phyloP scores from a whole-genome alignment of 106 monocot species.

The Xerophyta viscosa region DNA sequence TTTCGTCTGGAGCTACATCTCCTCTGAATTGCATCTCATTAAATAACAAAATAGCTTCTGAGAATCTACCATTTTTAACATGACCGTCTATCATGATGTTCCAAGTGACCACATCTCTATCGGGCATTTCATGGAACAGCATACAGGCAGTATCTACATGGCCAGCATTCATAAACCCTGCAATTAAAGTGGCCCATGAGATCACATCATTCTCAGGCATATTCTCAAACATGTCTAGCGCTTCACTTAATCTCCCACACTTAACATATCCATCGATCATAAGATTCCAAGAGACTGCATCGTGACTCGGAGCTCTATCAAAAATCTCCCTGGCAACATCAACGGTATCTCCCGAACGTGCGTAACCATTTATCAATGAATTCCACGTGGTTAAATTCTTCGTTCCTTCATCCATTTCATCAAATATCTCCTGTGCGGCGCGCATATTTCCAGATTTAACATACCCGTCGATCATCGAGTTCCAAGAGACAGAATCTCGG shows the following conservation, averaged over 20 bases:
- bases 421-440: constrained; percentile 27
- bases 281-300: constrained; percentile 43
- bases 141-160: constrained; percentile 7
- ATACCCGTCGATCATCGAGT: constrained; percentile 54
- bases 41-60: constrained; percentile 35
- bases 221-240: constrained; percentile 19
- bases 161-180: constrained; percentile 37
- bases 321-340: constrained; percentile 26
- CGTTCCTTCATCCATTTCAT: constrained; percentile 17
- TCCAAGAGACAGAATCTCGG: constrained; percentile 37
- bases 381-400: constrained; percentile 52
- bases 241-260: constrained; percentile 21
- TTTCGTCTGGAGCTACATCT: constrained; percentile 19
- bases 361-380: constrained; percentile 41
- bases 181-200: constrained; percentile 32
- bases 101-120: constrained; percentile 38
- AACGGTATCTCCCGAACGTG: constrained; percentile 3
- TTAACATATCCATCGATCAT: constrained; percentile 46
- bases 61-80: constrained; percentile 25
- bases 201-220: constrained; percentile 43
- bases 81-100: constrained; percentile 46
- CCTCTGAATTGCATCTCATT: constrained; percentile 13
- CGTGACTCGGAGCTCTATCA: constrained; percentile 24
- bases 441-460: constrained; percentile 23
- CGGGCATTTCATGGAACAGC: constrained; percentile 36